Evolutionary conservation across 2,329 filamentous ascomycete genomes (phyloP), one percentile per base, ranked within the genome.

Genomic region (Ascomycota sp.): DNA sequence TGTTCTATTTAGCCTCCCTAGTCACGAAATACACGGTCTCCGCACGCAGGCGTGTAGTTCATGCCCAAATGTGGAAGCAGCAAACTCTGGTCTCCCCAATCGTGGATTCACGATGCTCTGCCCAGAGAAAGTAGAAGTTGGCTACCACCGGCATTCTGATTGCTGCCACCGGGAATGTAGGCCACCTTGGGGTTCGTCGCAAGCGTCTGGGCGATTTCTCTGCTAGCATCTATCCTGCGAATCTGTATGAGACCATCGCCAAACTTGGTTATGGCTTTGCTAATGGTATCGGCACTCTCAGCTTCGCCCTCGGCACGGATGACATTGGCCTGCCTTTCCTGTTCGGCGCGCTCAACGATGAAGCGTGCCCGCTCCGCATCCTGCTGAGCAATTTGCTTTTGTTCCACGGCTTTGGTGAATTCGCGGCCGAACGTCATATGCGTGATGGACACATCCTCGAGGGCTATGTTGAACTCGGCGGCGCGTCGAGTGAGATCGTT

Each of bases 371-470:
- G 72, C 68, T 98, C 89, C 41, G 89, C 89, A 53, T 98, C 89
- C 61, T 98, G 89, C 63, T 98, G 89, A 36, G 89, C 89, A 56
- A 98, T 98, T 67, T 98, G 89, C 74, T 98, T 98, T 72, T 98
- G 89, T 64, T 98, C 89, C 49, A 98, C 89, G 43, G 89, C 89
- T 58, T 81, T 80, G 39, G 89, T 98, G 67, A 98, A 98, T 60
- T 98, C 89, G 58, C 86, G 86, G 46, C 89, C 89, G 54, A 98
- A 98, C 35, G 89, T 98, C 89, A 98, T 98, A 68, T 98, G 89
- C 40, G 89, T 98, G 58, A 98, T 98, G 52, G 82, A 92, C 39
- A 98, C 89, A 52, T 98, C 89, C 61, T 98, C 89, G 35, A 98
- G 80, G 25, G 83, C 82, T 52, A 98, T 98, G 67, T 98, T 92